Conservation (phyloP, 345 rosid genomes). For the Eucalyptus lansdowneana region DNA sequence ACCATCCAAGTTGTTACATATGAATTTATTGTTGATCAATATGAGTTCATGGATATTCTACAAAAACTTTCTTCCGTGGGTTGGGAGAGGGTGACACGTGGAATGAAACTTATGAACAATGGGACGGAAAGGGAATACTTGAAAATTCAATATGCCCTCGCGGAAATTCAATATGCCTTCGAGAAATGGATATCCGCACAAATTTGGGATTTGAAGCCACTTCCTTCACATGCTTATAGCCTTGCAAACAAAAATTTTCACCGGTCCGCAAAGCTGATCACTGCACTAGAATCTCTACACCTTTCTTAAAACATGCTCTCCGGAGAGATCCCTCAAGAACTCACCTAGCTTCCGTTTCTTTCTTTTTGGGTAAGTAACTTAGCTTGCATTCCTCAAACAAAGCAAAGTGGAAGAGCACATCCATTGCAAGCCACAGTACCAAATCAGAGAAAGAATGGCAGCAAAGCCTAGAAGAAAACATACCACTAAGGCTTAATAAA, state of each 20-base stretch:
- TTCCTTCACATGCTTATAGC: background rate
- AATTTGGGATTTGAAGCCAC: background rate
- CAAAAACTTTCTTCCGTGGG: background rate
- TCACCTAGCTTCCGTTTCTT: background rate
- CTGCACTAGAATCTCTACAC: background rate
- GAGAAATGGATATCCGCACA: background rate
- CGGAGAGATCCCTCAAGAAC: background rate
- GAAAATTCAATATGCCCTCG: background rate
- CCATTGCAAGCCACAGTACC: no score
- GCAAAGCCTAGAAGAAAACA: no score
- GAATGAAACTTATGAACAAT: background rate
- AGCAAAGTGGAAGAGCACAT: background rate
- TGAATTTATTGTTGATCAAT: background rate
- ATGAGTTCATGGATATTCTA: background rate
- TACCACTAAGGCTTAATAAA: no score
- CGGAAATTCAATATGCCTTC: background rate
- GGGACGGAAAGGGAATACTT: background rate
- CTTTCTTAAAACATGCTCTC: background rate
- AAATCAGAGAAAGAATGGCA: no score
- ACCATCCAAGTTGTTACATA: background rate
- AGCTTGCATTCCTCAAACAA: background rate
- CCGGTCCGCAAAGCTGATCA: background rate
- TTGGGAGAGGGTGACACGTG: background rate
- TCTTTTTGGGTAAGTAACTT: background rate
- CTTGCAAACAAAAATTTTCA: background rate